A percentile compares a stretch with the other conserved stretches of the same genome.
phyloP scores from a whole-genome alignment of 352 stramenopile species.

The Pythium pyrilobum region DNA sequence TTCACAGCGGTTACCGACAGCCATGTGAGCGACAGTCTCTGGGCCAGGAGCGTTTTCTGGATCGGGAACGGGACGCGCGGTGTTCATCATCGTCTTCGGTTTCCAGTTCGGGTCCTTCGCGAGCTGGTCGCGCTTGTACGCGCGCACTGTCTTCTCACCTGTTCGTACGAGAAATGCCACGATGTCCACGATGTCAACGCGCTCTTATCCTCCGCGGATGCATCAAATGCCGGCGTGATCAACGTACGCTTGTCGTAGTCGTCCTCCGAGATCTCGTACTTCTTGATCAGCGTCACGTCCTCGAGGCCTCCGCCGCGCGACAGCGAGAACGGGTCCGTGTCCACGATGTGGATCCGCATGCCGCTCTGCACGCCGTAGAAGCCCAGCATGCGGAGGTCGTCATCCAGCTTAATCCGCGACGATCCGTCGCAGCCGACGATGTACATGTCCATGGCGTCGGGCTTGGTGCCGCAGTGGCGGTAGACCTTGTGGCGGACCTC shows the following conservation, averaged over 20 bases:
- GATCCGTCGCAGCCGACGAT: slow-evolving; percentile 54
- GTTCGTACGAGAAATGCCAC: no score
- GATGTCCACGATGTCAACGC: no score
- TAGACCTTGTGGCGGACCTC: slow-evolving; percentile 92
- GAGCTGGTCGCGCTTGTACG: slow-evolving; percentile 95
- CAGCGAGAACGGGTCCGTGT: slow-evolving; percentile 96
- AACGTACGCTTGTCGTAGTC: slow-evolving; percentile 96
- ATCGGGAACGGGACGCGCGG: slow-evolving; percentile 21
- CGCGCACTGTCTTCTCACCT: slow-evolving; percentile 95
- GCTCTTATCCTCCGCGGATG: no score
- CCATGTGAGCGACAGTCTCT: slow-evolving; percentile 80
- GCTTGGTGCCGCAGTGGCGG: slow-evolving; percentile 94
- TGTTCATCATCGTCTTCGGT: slow-evolving; percentile 76
- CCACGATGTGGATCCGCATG: slow-evolving; percentile 94
- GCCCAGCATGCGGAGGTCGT: slow-evolving; percentile 83
- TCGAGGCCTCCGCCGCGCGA: slow-evolving; percentile 93
- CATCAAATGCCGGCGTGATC: no score
- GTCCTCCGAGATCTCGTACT: slow-evolving; percentile 98
- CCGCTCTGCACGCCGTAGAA: slow-evolving; percentile 90
- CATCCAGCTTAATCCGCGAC: slow-evolving; percentile 42
- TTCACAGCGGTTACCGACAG: slow-evolving; percentile 95
- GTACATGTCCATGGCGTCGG: slow-evolving; percentile 82
- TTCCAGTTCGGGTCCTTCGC: slow-evolving; percentile 95
- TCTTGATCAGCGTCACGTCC: slow-evolving; percentile 95
- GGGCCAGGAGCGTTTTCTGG: slow-evolving; percentile 41